Evolutionary conservation across 2,329 filamentous ascomycete species (phyloP), one percentile per base, ranked within the genome.

Genomic region (Piedraia hortae): DNA sequence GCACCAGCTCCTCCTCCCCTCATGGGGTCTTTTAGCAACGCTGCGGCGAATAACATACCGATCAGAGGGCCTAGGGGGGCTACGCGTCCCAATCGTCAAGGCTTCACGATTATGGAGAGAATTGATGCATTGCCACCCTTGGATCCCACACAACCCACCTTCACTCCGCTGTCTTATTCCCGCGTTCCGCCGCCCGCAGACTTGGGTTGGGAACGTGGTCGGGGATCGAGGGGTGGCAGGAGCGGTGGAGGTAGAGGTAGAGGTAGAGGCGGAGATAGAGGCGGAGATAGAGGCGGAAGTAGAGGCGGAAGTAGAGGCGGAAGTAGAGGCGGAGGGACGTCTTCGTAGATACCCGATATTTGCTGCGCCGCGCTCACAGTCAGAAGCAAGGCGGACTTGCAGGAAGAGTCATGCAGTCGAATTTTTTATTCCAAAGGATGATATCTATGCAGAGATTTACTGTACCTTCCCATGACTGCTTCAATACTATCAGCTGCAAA

Each of bases 171-270:
- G 30, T 50, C 46, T 34, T 59, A 59, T 34, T 42, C 42, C 17
- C 50, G 50, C 24, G 55, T 59, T 4, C 55, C 58, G 4, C 68
- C 67, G 11, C 67, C 68, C 1, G 42, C 57, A 2, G 54, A 40
- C 19, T 43, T 71, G 7, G 54, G 67, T 12, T 33, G 33, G 5
- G 28, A 34, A 21, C 33, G 35, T 16, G 26, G 29, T 13, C 29
- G 31, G 13, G 24, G 30, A 9, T 27, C 32, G 10, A 23, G 28
- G 8, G 30, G 35, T 11, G 28, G 36, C 6, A 28, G 34, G 10
- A 24, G 26, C 20, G 23, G 28, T 14, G 24, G 31, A n/a, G 22
- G 28, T 4, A 27, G 26, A 16, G 31, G 33, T 9, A 26, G 32
- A 27, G 32, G 34, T 10, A 10, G 23, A 10, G 22, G 28, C 3